Conservation (phyloP, 176 grass and related monocot species). For the Pharus latifolius region DNA sequence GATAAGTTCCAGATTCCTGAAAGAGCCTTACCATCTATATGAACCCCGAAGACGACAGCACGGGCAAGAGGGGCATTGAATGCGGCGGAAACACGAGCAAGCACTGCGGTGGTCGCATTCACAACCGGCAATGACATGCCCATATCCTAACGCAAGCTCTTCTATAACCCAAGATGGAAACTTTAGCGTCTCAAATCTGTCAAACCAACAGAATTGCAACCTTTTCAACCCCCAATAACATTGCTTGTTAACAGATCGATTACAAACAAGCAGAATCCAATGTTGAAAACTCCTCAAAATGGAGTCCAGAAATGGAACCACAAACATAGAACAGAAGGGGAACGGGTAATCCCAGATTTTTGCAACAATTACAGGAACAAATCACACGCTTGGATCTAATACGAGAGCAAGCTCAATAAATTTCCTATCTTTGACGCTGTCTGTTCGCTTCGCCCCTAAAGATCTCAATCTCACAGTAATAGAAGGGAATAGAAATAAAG, state of each 20-base stretch:
- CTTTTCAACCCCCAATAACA: too few relatives aligned
- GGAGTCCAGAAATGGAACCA: background rate
- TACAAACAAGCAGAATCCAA: background rate
- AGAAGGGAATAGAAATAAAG: background rate
- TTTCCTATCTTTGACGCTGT: background rate
- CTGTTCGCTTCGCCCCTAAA: background rate
- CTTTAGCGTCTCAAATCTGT: constrained; percentile 16
- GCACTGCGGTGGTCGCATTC: constrained; percentile 47
- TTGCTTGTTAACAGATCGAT: constrained; percentile 12
- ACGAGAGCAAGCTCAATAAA: background rate
- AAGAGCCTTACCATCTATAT: constrained; percentile 63
- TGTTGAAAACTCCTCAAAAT: background rate
- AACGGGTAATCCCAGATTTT: background rate
- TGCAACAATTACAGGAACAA: background rate
- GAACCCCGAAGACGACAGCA: constrained; percentile 81
- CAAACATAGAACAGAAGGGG: background rate
- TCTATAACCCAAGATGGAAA: background rate
- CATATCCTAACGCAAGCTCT: background rate
- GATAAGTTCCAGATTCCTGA: background rate
- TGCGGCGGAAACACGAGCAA: constrained; percentile 54
- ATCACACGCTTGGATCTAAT: background rate
- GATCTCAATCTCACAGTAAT: background rate
- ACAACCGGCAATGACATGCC: constrained; percentile 52
- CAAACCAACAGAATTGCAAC: background rate
- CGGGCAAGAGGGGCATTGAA: constrained; percentile 65